Conservation (phyloP, 768 basidiomycete species). For the Leccinum sublutescens region DNA sequence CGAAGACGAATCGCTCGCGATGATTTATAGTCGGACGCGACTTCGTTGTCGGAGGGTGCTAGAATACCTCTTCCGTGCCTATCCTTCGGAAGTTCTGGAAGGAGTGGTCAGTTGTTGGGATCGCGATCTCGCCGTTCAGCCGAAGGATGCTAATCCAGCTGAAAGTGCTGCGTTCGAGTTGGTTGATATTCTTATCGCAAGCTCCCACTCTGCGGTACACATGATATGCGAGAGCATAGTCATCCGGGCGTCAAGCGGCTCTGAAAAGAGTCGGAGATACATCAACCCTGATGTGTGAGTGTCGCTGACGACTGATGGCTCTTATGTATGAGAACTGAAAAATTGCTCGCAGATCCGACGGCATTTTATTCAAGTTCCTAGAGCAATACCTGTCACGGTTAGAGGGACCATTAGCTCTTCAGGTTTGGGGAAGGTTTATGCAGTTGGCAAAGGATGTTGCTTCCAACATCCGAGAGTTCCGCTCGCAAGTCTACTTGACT, state of each 20-base stretch:
- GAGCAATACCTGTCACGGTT: constrained; percentile 80
- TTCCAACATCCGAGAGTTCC: constrained; percentile 64
- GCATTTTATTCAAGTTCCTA: constrained; percentile 77
- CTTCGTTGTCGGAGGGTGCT: constrained; percentile 73
- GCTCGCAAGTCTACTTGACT: constrained; percentile 65
- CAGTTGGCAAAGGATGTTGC: constrained; percentile 77
- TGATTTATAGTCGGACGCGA: constrained; percentile 67
- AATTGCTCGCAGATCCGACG: constrained; percentile 58
- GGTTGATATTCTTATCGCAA: constrained; percentile 78
- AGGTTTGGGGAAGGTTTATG: constrained; percentile 84
- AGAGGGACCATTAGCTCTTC: constrained; percentile 89
- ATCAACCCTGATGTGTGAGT: constrained; percentile 68
- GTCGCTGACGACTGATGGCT: neutral
- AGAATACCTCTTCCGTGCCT: constrained; percentile 81
- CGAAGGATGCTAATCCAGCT: constrained; percentile 38
- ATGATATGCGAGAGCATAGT: constrained; percentile 85
- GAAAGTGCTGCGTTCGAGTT: constrained; percentile 71
- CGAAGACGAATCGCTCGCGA: constrained; percentile 63
- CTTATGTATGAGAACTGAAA: constrained; percentile 4
- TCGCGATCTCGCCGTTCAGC: constrained; percentile 48
- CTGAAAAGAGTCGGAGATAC: constrained; percentile 62
- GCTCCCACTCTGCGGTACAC: constrained; percentile 82
- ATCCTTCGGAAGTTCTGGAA: constrained; percentile 80
- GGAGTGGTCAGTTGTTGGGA: constrained; percentile 83
- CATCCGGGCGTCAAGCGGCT: constrained; percentile 50